Base-by-base conservation (phyloP, 1,284 basidiomycete species). In the Trichosporon ovoides region DNA sequence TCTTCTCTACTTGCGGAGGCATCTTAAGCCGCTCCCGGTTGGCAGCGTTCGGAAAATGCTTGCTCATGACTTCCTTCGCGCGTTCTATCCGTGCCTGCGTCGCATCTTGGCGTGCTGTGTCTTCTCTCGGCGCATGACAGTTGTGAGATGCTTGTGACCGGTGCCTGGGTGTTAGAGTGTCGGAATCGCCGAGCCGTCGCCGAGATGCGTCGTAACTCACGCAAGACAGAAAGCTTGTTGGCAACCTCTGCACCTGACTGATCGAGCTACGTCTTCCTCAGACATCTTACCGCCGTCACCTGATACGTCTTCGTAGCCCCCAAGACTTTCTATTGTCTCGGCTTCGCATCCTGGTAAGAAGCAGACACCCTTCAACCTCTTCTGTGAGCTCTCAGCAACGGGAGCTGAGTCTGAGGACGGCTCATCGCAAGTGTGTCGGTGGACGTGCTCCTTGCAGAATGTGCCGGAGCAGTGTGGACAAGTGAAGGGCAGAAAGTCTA, bases 401-500 rank as follows among this genome's bases (percentile, higher is more conserved):
- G 43, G 14, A n/a, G 4, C 46, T 36, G 52, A 50, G 53, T 58
- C 4, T 19, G 58, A 18, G 52, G 54, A 14, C 18, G 53, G n/a
- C 9, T 36, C 43, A 31, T 33, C 33, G 38, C 72, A 74, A 9
- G 16, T 56, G 46, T 75, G 73, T 0, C 57, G 37, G n/a, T 61
- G 56, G 31, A 76, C 66, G 53, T 76, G 74, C 1, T 56, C 33
- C 7, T 40, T 38, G 59, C 74, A 76, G 65, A 68, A 75, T 7
- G 55, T 31, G 13, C 62, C 52, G 3, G 48, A 9, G 57, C 74
- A 76, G 10, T 34, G 34, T 3, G 63, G 60, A 51, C 74, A 76
- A 3, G 52, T 58, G 28, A 69, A 64, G 1, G 73, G 74, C n/a
- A 76, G 65, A 54, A 76, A 76, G 56, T 76, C 74, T 48, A 73